Base-by-base conservation (phyloP, 805 yeast genomes). In the Hanseniaspora lindneri region DNA sequence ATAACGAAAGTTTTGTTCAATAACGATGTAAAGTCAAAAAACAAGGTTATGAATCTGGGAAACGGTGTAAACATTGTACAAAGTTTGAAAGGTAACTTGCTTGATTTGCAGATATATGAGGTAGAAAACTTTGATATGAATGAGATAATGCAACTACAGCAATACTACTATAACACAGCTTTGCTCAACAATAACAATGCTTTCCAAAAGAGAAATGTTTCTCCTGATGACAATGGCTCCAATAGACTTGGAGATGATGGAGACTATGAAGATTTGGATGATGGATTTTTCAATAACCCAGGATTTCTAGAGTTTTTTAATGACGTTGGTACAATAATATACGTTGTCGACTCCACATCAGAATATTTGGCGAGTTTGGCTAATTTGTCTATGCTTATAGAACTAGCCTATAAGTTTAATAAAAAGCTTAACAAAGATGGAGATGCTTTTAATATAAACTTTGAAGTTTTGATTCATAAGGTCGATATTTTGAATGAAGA, bases 401-500 rank as follows among this genome's bases (percentile, higher is more conserved):
- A 84, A 59, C 83, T 79, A 57, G 96, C 95, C 0, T 78, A 82
- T 59, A 78, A 79, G 56, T 81, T 82, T 35, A 86, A 88, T 57
- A 95, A 95, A 3, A 70, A 70, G 32, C 80, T 89, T 42, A 85
- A 87, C 60, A 80, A 92, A 44, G 23, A 41, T 14, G 41, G 43
- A n/a, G 49, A 46, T 24, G 42, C 39, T 17, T 46, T 46, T 34
- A 46, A 46, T 29, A 39, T 46, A 2, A 46, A 46, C 39, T 46
- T 46, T 25, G 98, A 92, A 64, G 95, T 89, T 2, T 71, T 92
- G 48, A 87, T 92, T 40, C 98, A 92, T 66, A 92, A 92, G 62
- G 89, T 92, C 47, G 98, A 92, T 60, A 97, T 97, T 0, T 71
- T 89, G 36, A 77, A 86, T 49, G 98, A 92, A 58, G 98, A 92